Conservation (phyloP, 768 basidiomycete genomes). For the Suillus placidus region DNA sequence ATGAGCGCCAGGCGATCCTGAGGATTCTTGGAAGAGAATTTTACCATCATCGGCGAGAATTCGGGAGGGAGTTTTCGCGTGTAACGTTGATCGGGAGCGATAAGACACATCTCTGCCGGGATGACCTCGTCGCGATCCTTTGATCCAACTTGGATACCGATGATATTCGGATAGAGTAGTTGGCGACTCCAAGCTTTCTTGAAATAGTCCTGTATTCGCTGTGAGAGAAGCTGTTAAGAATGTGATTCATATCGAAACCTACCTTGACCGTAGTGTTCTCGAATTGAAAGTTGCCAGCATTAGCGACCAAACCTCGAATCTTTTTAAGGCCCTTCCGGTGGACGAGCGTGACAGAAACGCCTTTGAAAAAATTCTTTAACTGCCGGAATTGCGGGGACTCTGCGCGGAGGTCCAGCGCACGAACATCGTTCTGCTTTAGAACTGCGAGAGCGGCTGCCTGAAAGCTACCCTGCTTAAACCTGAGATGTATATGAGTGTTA, state of each 20-base stretch:
- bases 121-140: constrained; percentile 40
- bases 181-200: constrained; percentile 35
- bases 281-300: constrained; percentile 45
- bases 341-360: constrained; percentile 35
- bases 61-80: constrained; percentile 46
- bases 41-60: constrained; percentile 42
- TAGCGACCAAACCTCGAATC: constrained; percentile 39
- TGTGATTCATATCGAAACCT: constrained; percentile 12
- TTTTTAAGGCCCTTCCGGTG: constrained; percentile 32
- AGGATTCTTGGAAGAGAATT: constrained; percentile 53
- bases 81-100: constrained; percentile 53
- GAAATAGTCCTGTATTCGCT: constrained; percentile 43
- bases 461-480: constrained; percentile 31
- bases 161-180: constrained; percentile 37
- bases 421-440: constrained; percentile 26
- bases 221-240: constrained; percentile 4
- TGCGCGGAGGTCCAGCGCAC: constrained; percentile 32
- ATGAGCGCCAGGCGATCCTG: constrained; percentile 44
- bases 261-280: constrained; percentile 46
- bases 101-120: constrained; percentile 51
- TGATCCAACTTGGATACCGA: constrained; percentile 40
- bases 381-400: constrained; percentile 28
- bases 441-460: constrained; percentile 36
- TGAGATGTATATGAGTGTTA: constrained; percentile 11
- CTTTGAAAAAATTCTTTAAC: constrained; percentile 44